A percentile compares a stretch with the other conserved stretches of the same genome.
These are phyloP conservation scores for Dioscorea alata DNA, from an alignment of 106 monocot species.

Conservation along the genomic window DNA sequence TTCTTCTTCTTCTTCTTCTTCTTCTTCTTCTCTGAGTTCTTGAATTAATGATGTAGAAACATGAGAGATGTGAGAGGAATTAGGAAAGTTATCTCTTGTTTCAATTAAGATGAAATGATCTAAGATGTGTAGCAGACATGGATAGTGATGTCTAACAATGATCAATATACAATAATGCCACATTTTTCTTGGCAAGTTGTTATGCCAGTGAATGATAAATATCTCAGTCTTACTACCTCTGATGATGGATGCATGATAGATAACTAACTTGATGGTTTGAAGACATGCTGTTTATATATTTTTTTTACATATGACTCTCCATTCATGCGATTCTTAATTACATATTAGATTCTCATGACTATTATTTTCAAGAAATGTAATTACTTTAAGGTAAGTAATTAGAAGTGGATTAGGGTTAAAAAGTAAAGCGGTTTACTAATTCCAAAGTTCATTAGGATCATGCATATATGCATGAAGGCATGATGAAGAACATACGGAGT, in stretches of 20 bases:
- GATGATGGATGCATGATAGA: background rate
- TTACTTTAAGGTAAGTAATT: too few relatives aligned
- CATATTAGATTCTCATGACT: too few relatives aligned
- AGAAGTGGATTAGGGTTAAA: too few relatives aligned
- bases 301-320: too few relatives aligned
- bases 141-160: slow-evolving; percentile 8
- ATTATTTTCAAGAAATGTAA: too few relatives aligned
- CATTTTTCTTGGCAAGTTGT: slow-evolving; percentile 1
- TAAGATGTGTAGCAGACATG: background rate
- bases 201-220: background rate
- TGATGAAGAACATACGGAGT: too few relatives aligned
- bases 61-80: background rate
- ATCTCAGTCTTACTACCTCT: background rate
- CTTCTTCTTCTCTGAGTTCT: background rate
- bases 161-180: slow-evolving; percentile 2
- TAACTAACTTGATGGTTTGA: background rate
- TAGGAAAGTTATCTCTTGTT: background rate
- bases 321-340: too few relatives aligned
- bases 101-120: background rate
- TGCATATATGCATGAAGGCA: too few relatives aligned
- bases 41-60: background rate
- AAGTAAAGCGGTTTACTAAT: too few relatives aligned
- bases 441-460: too few relatives aligned
- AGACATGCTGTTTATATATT: too few relatives aligned
- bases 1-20: background rate